phyloP scores from a whole-genome alignment of 2,329 filamentous ascomycete species.

The Fusarium newnesense region DNA sequence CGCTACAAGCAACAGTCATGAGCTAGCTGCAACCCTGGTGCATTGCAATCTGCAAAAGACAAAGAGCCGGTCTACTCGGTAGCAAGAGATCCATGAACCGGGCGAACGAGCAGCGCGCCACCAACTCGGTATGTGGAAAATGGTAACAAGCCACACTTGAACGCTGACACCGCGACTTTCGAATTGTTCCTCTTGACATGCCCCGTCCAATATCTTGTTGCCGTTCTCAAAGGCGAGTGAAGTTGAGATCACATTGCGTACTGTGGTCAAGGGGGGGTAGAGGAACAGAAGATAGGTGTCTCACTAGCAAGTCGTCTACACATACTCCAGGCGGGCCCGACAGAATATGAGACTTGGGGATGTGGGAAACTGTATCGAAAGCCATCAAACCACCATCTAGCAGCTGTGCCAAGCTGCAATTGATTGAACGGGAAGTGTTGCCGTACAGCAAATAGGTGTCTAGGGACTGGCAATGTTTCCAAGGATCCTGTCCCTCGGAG shows the following conservation, averaged over 20 bases:
- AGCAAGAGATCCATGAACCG: conserved; percentile 17
- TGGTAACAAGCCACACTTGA: conserved; percentile 33
- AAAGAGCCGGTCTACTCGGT: conserved; percentile 22
- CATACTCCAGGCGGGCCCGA: not conserved
- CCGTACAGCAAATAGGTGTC: conserved; percentile 5
- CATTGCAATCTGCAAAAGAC: conserved; percentile 31
- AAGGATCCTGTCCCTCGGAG: conserved; percentile 26
- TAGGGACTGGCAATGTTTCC: conserved; percentile 9
- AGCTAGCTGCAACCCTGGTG: conserved; percentile 27
- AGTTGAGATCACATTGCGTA: conserved; percentile 24
- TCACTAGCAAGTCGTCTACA: conserved; percentile 12
- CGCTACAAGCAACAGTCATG: conserved; percentile 29
- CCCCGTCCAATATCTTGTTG: conserved; percentile 21
- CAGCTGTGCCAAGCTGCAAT: conserved; percentile 12
- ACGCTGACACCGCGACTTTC: conserved; percentile 16
- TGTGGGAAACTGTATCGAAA: conserved; percentile 10
- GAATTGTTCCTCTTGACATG: conserved; percentile 3
- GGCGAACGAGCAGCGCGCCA: conserved; percentile 27
- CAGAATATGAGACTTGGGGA: not conserved
- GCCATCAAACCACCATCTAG: conserved; percentile 10
- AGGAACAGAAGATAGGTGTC: conserved; percentile 9
- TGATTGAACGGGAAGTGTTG: conserved; percentile 17
- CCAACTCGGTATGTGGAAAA: conserved; percentile 29
- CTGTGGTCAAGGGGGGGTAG: conserved; percentile 7
- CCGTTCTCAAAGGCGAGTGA: conserved; percentile 21